A percentile compares a stretch with the other conserved stretches of the same genome.
These are phyloP conservation scores for Vitis rotundifolia DNA, from an alignment of 164 flowering plant species.

Conservation along the genomic window DNA sequence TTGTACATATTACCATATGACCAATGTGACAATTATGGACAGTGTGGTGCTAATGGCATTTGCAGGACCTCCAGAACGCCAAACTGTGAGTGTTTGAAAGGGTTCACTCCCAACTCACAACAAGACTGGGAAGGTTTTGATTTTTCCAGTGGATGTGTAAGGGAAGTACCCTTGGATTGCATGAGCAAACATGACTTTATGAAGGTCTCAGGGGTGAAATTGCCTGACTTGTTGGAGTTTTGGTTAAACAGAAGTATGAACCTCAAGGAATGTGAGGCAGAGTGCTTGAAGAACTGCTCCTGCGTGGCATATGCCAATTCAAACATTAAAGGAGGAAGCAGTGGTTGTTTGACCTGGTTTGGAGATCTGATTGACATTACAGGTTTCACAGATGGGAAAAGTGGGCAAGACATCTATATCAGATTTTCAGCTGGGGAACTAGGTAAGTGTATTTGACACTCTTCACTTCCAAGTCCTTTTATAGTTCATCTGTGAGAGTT, in stretches of 20 bases:
- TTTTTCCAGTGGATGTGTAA: constrained; percentile 22
- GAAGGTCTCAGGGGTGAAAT: constrained; percentile 23
- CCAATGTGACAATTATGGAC: constrained; percentile 20
- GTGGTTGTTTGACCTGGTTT: constrained; percentile 44
- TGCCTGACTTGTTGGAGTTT: constrained; percentile 29
- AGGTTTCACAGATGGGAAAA: background rate
- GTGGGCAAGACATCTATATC: constrained; percentile 33
- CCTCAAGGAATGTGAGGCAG: constrained; percentile 25
- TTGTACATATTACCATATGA: no score
- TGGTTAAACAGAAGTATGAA: constrained; percentile 21
- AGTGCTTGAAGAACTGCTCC: constrained; percentile 37
- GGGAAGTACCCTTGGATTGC: constrained; percentile 20
- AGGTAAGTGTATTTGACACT: constrained; percentile 16
- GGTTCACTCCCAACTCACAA: constrained; percentile 26
- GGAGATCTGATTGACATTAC: constrained; percentile 38
- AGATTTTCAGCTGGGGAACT: constrained; percentile 28
- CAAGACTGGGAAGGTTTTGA: constrained; percentile 12
- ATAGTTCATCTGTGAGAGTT: background rate
- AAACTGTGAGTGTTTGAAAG: constrained; percentile 27
- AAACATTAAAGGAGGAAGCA: constrained; percentile 25
- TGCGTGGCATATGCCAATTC: constrained; percentile 23
- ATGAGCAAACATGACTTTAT: constrained; percentile 28
- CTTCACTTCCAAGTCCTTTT: no score
- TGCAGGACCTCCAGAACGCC: constrained; percentile 20
- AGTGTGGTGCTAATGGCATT: constrained; percentile 32